phyloP scores from a whole-genome alignment of 2,329 filamentous ascomycete genomes.

The Exophiala alcalophila region DNA sequence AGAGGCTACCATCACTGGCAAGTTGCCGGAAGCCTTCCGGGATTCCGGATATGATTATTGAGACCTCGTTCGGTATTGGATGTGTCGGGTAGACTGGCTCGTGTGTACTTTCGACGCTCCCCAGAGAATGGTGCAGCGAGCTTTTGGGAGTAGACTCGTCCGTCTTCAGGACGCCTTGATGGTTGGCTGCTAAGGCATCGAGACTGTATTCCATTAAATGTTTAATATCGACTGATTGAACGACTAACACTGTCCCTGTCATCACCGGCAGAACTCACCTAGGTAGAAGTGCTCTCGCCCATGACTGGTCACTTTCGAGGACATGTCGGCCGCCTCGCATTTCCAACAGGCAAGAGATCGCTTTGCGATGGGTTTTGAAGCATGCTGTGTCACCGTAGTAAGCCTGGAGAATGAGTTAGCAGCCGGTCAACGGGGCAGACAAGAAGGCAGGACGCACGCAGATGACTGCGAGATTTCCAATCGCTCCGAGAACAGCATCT shows the following conservation, averaged over 20 bases:
- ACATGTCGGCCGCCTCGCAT: too few relatives aligned
- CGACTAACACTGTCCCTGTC: too few relatives aligned
- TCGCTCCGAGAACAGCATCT: slow-evolving; percentile 14
- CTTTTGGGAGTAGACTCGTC: too few relatives aligned
- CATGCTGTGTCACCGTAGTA: slow-evolving; percentile 4
- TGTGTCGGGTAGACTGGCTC: slow-evolving; percentile 43
- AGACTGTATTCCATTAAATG: too few relatives aligned
- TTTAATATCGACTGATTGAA: too few relatives aligned
- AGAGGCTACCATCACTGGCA: slow-evolving; percentile 17
- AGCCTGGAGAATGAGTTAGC: not conserved
- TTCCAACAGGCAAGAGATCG: slow-evolving; percentile 1
- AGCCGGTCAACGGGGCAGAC: not conserved
- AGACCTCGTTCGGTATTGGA: slow-evolving; percentile 20
- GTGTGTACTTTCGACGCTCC: too few relatives aligned
- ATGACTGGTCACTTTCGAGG: too few relatives aligned
- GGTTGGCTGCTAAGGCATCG: too few relatives aligned
- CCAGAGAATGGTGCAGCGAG: too few relatives aligned
- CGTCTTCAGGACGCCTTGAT: too few relatives aligned
- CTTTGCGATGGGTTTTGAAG: slow-evolving; percentile 5
- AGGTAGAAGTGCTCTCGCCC: too few relatives aligned
- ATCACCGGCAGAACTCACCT: too few relatives aligned
- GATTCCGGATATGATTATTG: slow-evolving; percentile 14
- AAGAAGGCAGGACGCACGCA: slow-evolving; percentile 5
- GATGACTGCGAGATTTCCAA: slow-evolving; percentile 17
- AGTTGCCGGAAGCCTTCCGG: slow-evolving; percentile 24